Conservation (phyloP, 169 alveolate genomes). For the Babesia sp. region DNA sequence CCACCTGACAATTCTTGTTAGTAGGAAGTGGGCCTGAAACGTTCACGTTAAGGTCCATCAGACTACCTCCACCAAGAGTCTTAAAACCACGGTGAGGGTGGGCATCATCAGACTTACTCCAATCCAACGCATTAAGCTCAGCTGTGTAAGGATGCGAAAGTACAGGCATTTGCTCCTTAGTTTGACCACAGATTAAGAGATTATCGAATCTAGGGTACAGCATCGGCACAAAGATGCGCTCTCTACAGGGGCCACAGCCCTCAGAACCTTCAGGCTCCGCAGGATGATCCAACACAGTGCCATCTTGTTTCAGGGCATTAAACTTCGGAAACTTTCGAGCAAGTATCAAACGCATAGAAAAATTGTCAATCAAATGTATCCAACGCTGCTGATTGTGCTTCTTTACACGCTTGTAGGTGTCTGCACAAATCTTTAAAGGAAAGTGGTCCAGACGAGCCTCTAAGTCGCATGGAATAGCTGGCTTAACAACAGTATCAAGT, state of each 20-base stretch:
- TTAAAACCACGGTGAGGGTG: slow-evolving; percentile 50
- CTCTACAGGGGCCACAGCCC: slow-evolving; percentile 6
- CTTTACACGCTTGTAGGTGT: slow-evolving; percentile 20
- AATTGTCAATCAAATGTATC: slow-evolving; percentile 47
- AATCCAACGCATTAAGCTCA: slow-evolving; percentile 59
- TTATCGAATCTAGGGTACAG: slow-evolving; percentile 22
- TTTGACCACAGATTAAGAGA: neutral
- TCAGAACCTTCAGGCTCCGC: slow-evolving; percentile 9
- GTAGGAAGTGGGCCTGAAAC: neutral
- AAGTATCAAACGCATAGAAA: slow-evolving; percentile 7
- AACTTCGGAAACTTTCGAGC: slow-evolving; percentile 16
- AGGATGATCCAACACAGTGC: neutral
- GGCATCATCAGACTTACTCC: slow-evolving; percentile 20
- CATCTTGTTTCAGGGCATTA: slow-evolving; percentile 31
- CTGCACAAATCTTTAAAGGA: slow-evolving; percentile 12
- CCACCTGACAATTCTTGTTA: slow-evolving; percentile 9
- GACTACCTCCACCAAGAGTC: slow-evolving; percentile 51
- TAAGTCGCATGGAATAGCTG: neutral
- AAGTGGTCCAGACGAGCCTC: slow-evolving; percentile 15
- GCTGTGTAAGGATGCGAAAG: slow-evolving; percentile 55
- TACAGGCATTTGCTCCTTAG: neutral
- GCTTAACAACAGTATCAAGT: neutral
- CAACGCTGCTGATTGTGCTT: slow-evolving; percentile 45
- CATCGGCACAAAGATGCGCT: slow-evolving; percentile 37
- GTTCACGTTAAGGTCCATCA: slow-evolving; percentile 5